Conservation (phyloP, 306 rosid species). For the Medicago arabica region DNA sequence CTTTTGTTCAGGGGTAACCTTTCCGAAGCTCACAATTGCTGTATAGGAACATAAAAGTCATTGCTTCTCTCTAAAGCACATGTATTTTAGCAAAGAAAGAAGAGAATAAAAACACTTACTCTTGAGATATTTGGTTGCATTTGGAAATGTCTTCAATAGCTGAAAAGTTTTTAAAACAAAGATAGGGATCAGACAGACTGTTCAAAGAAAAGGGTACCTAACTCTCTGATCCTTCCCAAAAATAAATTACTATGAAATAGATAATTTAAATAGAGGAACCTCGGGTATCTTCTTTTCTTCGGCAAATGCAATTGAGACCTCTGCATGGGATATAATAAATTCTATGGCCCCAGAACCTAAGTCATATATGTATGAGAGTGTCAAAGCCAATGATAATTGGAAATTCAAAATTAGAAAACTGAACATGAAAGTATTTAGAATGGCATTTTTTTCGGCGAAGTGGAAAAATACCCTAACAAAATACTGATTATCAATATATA, state of each 20-base stretch:
- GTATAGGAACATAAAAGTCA: conserved; percentile 33
- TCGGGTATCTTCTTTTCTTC: conserved; percentile 91
- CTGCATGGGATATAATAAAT: conserved; percentile 83
- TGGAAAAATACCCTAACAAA: conserved; percentile 11
- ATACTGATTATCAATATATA: conserved; percentile 3
- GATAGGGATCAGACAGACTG: conserved; percentile 25
- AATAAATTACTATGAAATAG: conserved; percentile 11
- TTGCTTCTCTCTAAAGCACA: conserved; percentile 19
- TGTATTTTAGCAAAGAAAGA: conserved; percentile 30
- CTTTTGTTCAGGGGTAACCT: conserved; percentile 76
- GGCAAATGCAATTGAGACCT: conserved; percentile 73
- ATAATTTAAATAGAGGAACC: conserved; percentile 51
- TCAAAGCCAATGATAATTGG: conserved; percentile 33
- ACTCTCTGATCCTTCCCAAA: conserved; percentile 30
- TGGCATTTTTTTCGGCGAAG: not conserved
- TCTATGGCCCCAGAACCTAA: conserved; percentile 92
- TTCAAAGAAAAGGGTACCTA: not conserved
- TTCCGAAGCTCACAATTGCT: conserved; percentile 95
- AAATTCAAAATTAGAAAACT: conserved; percentile 4
- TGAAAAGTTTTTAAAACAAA: conserved; percentile 48
- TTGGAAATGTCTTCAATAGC: conserved; percentile 87
- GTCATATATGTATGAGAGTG: conserved; percentile 42
- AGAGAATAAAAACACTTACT: conserved; percentile 58
- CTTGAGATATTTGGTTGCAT: conserved; percentile 59
- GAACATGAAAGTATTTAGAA: conserved; percentile 23